Evolutionary conservation across 2,329 filamentous ascomycete species (phyloP).

Genomic region (Dactylellina parvicollis): DNA sequence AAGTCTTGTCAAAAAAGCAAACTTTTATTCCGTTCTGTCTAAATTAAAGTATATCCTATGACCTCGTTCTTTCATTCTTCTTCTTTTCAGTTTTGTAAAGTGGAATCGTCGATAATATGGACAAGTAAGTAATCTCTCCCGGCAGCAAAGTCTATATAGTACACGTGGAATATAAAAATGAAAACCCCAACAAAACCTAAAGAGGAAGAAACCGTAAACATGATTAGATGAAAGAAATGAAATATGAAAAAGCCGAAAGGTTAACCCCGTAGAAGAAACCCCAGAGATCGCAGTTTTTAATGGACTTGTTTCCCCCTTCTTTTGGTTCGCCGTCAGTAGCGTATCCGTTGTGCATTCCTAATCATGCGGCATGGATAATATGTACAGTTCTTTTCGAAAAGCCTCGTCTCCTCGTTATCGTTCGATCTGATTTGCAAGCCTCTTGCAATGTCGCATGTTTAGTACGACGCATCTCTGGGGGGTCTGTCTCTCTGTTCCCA

Average conservation of each 20-base stretch:
- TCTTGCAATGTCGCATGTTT: not conserved
- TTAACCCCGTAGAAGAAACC: too few relatives aligned
- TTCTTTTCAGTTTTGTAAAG: constrained; percentile 35
- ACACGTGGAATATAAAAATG: constrained; percentile 18
- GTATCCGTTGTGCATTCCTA: too few relatives aligned
- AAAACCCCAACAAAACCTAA: constrained; percentile 24
- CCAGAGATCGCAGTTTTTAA: too few relatives aligned
- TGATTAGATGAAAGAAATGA: constrained; percentile 4
- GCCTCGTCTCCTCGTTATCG: too few relatives aligned
- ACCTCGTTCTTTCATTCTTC: not conserved
- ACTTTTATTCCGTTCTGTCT: constrained; percentile 21
- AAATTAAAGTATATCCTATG: too few relatives aligned
- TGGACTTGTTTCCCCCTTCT: too few relatives aligned
- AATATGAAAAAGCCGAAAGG: not conserved
- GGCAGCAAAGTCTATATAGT: constrained; percentile 30
- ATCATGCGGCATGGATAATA: too few relatives aligned
- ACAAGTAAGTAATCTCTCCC: constrained; percentile 19
- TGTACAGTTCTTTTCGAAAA: too few relatives aligned
- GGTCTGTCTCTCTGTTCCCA: not conserved
- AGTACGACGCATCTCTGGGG: not conserved
- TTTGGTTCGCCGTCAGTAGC: too few relatives aligned
- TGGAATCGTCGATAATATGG: constrained; percentile 46
- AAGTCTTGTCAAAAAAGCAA: not conserved
- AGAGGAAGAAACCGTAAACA: constrained; percentile 38
- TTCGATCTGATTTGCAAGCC: too few relatives aligned